Conservation (phyloP, 352 stramenopile genomes). For the Phytopythium boreale region DNA sequence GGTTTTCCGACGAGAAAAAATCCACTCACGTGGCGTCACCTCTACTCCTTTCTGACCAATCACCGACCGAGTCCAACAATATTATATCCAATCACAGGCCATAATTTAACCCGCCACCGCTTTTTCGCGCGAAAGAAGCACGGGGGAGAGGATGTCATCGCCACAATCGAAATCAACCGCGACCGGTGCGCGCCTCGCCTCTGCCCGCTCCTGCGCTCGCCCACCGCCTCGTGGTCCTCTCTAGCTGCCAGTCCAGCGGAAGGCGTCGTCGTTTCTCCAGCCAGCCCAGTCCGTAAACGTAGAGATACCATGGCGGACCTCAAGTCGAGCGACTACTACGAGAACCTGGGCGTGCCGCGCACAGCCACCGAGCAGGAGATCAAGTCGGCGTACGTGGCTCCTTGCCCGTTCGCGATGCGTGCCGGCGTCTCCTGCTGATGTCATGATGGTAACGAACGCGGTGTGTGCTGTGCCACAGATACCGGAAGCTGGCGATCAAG, state of each 20-base stretch:
- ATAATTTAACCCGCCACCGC: neutral
- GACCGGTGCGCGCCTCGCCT: neutral
- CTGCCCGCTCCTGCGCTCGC: neutral
- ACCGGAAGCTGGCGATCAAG: conserved; percentile 91
- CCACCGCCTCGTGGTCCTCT: neutral
- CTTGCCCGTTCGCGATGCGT: neutral
- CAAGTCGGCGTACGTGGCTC: conserved; percentile 70
- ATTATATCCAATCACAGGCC: neutral
- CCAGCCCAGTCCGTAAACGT: neutral
- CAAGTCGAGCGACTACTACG: conserved; percentile 80
- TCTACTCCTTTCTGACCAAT: neutral
- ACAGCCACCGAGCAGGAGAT: conserved; percentile 74
- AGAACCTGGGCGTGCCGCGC: conserved; percentile 75
- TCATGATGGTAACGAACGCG: neutral
- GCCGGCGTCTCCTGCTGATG: no score
- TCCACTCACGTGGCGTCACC: neutral
- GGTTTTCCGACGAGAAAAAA: neutral
- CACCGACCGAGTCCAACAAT: neutral
- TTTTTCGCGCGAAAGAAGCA: neutral
- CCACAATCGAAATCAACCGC: neutral
- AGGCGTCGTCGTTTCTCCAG: neutral
- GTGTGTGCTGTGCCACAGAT: conserved; percentile 31
- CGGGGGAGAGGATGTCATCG: neutral
- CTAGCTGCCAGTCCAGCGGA: neutral
- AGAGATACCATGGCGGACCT: conserved; percentile 39